Percentiles rank a stretch among this genome's conserved stretches.
Evolutionary conservation across 805 yeast species (phyloP).

Genomic region (Myxozyma melibiosi): DNA sequence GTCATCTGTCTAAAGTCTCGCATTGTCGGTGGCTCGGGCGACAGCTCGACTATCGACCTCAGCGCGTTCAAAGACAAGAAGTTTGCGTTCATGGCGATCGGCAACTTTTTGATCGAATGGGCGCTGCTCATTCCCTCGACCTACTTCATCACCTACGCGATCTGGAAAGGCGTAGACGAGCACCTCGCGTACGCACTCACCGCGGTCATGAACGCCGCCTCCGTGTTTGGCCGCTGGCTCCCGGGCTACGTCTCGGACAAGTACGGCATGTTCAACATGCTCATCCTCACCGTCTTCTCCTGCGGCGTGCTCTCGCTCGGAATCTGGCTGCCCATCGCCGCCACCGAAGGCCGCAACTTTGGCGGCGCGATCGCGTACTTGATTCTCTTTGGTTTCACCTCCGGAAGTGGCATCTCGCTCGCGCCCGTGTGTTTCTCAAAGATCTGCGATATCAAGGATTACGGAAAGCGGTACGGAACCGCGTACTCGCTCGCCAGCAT

Average conservation of each 20-base stretch:
- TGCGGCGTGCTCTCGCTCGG: slow-evolving; percentile 52
- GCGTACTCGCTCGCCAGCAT: slow-evolving; percentile 54
- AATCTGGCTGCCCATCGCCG: slow-evolving; percentile 65
- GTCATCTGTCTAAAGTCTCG: slow-evolving; percentile 47
- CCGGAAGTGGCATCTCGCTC: slow-evolving; percentile 63
- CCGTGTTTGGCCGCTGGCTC: slow-evolving; percentile 56
- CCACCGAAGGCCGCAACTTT: slow-evolving; percentile 44
- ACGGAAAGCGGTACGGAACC: slow-evolving; percentile 70
- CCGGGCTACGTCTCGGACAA: slow-evolving; percentile 60
- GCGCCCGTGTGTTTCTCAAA: slow-evolving; percentile 70
- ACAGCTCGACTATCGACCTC: slow-evolving; percentile 23
- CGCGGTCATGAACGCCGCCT: slow-evolving; percentile 52
- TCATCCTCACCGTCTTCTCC: slow-evolving; percentile 51
- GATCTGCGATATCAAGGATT: slow-evolving; percentile 62
- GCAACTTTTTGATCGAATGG: slow-evolving; percentile 37
- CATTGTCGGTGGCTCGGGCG: neutral
- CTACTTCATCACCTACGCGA: slow-evolving; percentile 40
- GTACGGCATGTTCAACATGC: slow-evolving; percentile 60
- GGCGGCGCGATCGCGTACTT: slow-evolving; percentile 55
- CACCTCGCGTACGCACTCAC: slow-evolving; percentile 45
- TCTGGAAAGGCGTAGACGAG: slow-evolving; percentile 36
- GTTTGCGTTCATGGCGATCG: slow-evolving; percentile 36
- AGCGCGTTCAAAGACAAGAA: slow-evolving; percentile 38
- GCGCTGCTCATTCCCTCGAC: slow-evolving; percentile 42
- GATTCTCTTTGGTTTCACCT: slow-evolving; percentile 58